Conservation (phyloP, 225 moss, liverwort and hornwort genomes). For the Straminergon stramineum region DNA sequence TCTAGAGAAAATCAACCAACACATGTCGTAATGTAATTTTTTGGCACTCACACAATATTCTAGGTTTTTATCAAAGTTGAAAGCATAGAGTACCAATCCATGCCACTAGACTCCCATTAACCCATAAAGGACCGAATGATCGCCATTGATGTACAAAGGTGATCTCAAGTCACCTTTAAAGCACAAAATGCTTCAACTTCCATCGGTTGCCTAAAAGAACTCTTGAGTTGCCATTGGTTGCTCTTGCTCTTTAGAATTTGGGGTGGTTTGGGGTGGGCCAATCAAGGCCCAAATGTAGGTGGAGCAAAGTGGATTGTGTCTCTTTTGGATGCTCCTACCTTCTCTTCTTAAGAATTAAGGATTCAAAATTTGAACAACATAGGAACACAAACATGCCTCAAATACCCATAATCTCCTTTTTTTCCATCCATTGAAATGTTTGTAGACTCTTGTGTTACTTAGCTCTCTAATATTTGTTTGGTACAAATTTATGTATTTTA, state of each 20-base stretch:
- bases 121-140: too few relatives aligned
- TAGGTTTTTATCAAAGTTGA: background rate
- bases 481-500: background rate
- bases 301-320: background rate
- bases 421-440: background rate
- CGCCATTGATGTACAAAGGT: too few relatives aligned
- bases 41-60: fast-evolving
- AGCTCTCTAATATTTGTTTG: background rate
- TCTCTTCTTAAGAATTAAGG: background rate
- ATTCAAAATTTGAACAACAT: background rate
- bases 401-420: background rate
- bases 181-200: fast-evolving
- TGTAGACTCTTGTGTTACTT: background rate
- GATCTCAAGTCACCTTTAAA: too few relatives aligned
- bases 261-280: background rate
- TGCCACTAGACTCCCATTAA: too few relatives aligned
- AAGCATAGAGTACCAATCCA: too few relatives aligned
- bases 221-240: background rate
- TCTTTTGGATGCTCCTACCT: too few relatives aligned
- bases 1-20: background rate
- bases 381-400: background rate
- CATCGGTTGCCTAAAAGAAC: too few relatives aligned
- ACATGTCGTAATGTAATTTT: fast-evolving
- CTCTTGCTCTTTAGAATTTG: background rate
- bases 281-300: background rate